Evolutionary conservation across 495 filamentous ascomycete genomes (phyloP).

Genomic region (Neurospora sp.): DNA sequence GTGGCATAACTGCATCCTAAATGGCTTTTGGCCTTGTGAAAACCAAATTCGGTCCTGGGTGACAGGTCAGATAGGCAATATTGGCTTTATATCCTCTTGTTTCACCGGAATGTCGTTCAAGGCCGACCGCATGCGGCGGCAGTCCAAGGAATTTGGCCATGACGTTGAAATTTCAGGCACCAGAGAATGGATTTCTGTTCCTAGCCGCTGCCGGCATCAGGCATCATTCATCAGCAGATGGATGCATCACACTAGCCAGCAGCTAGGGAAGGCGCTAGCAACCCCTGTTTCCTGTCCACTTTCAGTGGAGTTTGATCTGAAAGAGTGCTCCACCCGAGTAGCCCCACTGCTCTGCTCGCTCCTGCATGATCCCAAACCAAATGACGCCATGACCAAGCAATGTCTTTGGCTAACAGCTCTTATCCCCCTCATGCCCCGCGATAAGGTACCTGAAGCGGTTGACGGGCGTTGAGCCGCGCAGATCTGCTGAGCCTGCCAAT

Average conservation of each 20-base stretch:
- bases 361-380: neutral
- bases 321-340: neutral
- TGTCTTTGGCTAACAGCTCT: neutral
- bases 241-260: neutral
- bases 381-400: neutral
- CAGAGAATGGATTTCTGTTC: neutral
- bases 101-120: neutral
- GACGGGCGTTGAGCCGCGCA: neutral
- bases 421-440: neutral
- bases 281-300: neutral
- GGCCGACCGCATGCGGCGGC: neutral
- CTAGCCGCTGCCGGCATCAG: neutral
- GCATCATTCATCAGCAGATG: neutral
- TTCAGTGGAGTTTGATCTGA: neutral
- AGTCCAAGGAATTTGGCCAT: neutral
- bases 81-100: neutral
- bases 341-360: neutral
- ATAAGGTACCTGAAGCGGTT: neutral
- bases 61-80: neutral
- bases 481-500: neutral
- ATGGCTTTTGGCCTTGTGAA: neutral
- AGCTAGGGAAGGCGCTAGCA: neutral
- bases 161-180: neutral
- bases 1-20: neutral
- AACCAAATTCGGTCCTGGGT: neutral